These are phyloP conservation scores for Neurospora africana DNA, from an alignment of 495 filamentous ascomycete genomes.

Conservation along the genomic window DNA sequence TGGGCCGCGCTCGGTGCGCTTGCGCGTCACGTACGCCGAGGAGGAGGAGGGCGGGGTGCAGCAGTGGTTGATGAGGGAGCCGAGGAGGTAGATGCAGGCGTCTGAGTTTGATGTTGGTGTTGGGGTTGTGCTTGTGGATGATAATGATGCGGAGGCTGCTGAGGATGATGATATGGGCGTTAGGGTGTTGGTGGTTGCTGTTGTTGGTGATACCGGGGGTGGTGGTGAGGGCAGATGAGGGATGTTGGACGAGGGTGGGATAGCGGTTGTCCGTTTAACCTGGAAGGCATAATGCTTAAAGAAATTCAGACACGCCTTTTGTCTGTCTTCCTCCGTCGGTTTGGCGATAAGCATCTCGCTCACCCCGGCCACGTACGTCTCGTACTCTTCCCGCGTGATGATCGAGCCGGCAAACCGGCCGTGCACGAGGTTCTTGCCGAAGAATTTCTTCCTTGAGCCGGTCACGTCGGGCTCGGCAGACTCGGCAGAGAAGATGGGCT, in stretches of 20 bases:
- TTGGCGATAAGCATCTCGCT: background rate
- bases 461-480: background rate
- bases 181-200: background rate
- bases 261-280: background rate
- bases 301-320: constrained; percentile 11
- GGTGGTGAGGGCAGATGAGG: background rate
- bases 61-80: constrained; percentile 25
- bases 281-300: constrained; percentile 22
- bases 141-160: background rate
- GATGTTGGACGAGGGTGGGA: background rate
- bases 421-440: constrained; percentile 13
- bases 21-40: background rate
- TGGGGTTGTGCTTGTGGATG: background rate
- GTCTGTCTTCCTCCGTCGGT: constrained; percentile 1
- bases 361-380: constrained; percentile 2
- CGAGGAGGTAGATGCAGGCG: constrained; percentile 21
- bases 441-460: background rate
- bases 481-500: background rate
- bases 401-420: constrained; percentile 7
- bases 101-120: background rate
- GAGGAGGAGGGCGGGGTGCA: constrained; percentile 9
- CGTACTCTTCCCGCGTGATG: constrained; percentile 13
- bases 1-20: constrained; percentile 5
- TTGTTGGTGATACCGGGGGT: background rate
- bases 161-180: background rate